A percentile compares a stretch with the other conserved stretches of the same genome.
phyloP scores from a whole-genome alignment of 1,284 basidiomycete species.

The Malassezia japonica region DNA sequence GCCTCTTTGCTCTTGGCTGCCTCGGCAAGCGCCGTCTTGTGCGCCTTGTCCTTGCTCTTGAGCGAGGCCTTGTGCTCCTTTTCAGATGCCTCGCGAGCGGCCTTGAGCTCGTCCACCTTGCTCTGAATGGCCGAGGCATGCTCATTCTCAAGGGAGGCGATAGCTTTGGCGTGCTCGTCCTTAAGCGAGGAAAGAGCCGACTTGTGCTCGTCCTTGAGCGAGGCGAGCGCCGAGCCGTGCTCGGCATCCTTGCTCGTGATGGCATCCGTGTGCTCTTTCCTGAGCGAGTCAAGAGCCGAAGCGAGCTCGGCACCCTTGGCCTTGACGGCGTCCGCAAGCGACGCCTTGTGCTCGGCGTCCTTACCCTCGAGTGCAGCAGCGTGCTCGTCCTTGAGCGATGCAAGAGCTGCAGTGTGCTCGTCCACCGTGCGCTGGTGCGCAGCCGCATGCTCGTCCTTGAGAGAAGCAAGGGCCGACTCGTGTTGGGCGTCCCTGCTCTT shows the following conservation, averaged over 20 bases:
- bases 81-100: slow-evolving; percentile 2
- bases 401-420: too few relatives aligned
- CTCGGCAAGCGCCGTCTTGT: neutral
- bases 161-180: neutral
- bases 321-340: neutral
- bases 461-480: neutral
- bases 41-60: neutral
- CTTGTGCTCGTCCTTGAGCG: slow-evolving; percentile 6
- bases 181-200: too few relatives aligned
- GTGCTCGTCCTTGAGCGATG: neutral
- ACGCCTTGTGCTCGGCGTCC: neutral
- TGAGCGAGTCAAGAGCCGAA: neutral
- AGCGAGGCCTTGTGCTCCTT: neutral
- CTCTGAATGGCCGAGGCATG: neutral
- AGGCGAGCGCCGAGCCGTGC: neutral
- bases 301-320: neutral
- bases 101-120: neutral
- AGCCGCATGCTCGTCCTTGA: neutral
- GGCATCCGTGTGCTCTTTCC: neutral
- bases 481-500: neutral
- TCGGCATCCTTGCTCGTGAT: neutral
- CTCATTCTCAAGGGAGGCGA: neutral
- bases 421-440: neutral
- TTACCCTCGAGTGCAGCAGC: neutral
- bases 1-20: neutral